Evolutionary conservation across 2,329 filamentous ascomycete species (phyloP).

Genomic region (Didymella sp.): DNA sequence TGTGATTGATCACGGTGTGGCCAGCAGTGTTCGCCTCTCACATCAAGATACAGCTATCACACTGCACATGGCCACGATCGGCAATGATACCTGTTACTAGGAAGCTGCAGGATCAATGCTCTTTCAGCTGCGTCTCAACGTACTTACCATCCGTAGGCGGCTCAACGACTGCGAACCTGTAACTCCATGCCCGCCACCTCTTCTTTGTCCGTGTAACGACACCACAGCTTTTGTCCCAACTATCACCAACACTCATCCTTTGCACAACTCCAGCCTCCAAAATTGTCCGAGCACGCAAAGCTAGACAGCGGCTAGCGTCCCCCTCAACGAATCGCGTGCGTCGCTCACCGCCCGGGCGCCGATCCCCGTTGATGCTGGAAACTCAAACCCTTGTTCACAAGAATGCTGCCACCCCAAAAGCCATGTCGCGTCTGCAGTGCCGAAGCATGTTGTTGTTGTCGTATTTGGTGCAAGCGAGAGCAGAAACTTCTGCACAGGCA

Average conservation of each 20-base stretch:
- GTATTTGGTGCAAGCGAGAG: not conserved
- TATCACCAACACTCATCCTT: conserved; percentile 25
- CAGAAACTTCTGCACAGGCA: not conserved
- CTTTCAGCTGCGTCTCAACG: conserved; percentile 12
- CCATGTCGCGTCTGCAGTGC: conserved; percentile 10
- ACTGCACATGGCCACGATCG: conserved; percentile 17
- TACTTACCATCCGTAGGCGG: conserved; percentile 15
- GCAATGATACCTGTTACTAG: conserved; percentile 5
- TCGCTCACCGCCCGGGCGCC: conserved; percentile 30
- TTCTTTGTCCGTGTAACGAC: conserved; percentile 23
- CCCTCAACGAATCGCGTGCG: conserved; percentile 31
- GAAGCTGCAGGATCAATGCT: conserved; percentile 3
- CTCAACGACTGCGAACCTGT: conserved; percentile 23
- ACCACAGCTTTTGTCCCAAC: conserved; percentile 25
- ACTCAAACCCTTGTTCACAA: conserved; percentile 33
- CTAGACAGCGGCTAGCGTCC: conserved; percentile 33
- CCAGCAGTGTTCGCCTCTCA: conserved; percentile 11
- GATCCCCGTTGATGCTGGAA: conserved; percentile 39
- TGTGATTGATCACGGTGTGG: conserved; percentile 17
- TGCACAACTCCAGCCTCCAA: conserved; percentile 43
- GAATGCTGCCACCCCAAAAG: conserved; percentile 17
- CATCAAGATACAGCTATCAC: conserved; percentile 20
- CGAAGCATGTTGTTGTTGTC: not conserved
- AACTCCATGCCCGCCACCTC: conserved; percentile 14
- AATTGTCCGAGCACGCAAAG: conserved; percentile 31